Evolutionary conservation across 495 filamentous ascomycete species (phyloP).

Genomic region (Tuber umbilicatum): DNA sequence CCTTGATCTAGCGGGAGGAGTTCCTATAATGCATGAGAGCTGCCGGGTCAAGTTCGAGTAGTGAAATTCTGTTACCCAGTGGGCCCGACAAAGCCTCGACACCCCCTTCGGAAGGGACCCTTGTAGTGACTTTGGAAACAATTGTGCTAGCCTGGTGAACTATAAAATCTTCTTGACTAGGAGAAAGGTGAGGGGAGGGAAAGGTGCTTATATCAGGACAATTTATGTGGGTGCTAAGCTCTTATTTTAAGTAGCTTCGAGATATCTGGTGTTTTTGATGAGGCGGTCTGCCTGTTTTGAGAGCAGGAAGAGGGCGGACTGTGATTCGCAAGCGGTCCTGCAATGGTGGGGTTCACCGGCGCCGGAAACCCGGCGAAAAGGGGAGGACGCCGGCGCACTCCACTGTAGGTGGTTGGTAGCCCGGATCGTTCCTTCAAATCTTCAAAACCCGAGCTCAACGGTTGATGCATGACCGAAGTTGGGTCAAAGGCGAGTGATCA

Average conservation of each 20-base stretch:
- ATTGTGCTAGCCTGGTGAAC: no score
- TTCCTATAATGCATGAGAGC: background rate
- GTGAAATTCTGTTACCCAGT: no score
- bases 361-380: background rate
- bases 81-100: no score
- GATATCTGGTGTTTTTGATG: no score
- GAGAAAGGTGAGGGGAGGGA: no score
- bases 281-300: no score
- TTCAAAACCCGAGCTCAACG: background rate
- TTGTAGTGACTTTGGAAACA: no score
- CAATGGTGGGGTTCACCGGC: no score
- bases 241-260: background rate
- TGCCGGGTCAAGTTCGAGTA: background rate
- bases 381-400: no score
- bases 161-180: no score
- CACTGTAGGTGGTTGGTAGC: background rate
- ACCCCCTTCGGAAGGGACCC: no score
- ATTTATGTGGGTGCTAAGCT: background rate
- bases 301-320: background rate
- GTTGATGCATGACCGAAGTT: background rate
- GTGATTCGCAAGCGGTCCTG: background rate
- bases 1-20: background rate
- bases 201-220: no score
- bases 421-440: background rate
- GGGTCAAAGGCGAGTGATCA: background rate